Percentiles rank a stretch among this genome's conserved stretches.
Conservation (phyloP, 116 monocot species). For the Iris pallida region DNA sequence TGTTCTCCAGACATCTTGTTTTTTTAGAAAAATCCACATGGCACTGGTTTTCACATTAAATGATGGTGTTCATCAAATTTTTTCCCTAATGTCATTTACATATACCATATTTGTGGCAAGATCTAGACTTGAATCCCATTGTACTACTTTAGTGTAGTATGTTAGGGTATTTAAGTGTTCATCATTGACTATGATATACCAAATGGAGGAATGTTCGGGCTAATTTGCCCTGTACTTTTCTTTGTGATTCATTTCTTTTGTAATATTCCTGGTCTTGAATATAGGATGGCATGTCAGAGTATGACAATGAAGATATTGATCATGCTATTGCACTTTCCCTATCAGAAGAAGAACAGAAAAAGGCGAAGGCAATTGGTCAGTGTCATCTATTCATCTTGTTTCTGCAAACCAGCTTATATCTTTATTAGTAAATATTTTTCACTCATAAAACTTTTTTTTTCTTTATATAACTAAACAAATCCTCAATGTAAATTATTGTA, state of each 20-base stretch:
- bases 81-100: no score
- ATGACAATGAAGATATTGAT: constrained; percentile 58
- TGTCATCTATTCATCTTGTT: constrained; percentile 7
- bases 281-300: constrained; percentile 34
- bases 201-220: background rate
- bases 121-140: no score
- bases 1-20: no score
- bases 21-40: no score
- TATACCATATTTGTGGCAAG: no score
- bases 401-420: no score
- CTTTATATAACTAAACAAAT: background rate
- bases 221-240: no score
- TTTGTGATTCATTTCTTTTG: background rate
- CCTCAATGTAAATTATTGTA: no score
- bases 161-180: no score
- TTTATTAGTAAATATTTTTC: background rate
- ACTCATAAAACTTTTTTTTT: background rate
- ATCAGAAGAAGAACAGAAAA: constrained; percentile 53
- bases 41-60: no score
- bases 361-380: constrained; percentile 55
- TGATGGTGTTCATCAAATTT: no score
- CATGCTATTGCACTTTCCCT: constrained; percentile 69
- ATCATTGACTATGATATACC: background rate
- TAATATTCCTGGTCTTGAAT: constrained; percentile 1
- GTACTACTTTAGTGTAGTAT: no score